A percentile compares a stretch with the other conserved stretches of the same genome.
These are phyloP conservation scores for Tolypocladium paradoxum DNA, from an alignment of 2,329 filamentous ascomycete genomes.

Conservation along the genomic window DNA sequence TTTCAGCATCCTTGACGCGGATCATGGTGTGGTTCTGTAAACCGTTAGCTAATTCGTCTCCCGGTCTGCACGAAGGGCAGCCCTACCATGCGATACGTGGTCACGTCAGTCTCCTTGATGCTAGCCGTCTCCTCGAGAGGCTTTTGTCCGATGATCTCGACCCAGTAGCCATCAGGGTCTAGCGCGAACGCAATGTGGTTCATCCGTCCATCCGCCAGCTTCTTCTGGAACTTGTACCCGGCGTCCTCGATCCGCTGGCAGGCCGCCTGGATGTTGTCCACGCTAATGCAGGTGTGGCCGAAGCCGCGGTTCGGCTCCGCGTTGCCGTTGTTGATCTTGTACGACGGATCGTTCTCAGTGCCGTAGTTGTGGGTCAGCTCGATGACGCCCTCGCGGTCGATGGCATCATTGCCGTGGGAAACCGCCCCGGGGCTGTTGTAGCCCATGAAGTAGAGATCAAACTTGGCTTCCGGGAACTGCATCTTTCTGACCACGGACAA, in stretches of 20 bases:
- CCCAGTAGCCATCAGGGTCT: slow-evolving; percentile 82
- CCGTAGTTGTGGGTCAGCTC: slow-evolving; percentile 82
- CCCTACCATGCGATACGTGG: slow-evolving; percentile 60
- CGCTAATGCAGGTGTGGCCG: slow-evolving; percentile 75
- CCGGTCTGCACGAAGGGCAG: not conserved
- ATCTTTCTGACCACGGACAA: slow-evolving; percentile 76
- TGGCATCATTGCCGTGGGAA: slow-evolving; percentile 60
- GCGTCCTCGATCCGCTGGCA: slow-evolving; percentile 84
- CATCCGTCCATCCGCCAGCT: slow-evolving; percentile 80
- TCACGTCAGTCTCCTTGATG: slow-evolving; percentile 59
- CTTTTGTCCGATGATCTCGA: slow-evolving; percentile 70
- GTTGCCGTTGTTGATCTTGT: slow-evolving; percentile 80
- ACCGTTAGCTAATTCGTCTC: not conserved
- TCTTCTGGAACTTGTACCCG: slow-evolving; percentile 93
- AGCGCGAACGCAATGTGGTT: slow-evolving; percentile 79
- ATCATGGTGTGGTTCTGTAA: slow-evolving; percentile 82
- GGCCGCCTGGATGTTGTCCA: slow-evolving; percentile 78
- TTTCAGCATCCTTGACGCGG: slow-evolving; percentile 72
- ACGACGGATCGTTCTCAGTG: slow-evolving; percentile 74
- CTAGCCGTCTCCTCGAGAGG: slow-evolving; percentile 60
- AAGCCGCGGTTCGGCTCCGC: slow-evolving; percentile 75
- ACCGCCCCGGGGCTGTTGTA: slow-evolving; percentile 69
- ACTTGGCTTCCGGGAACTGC: slow-evolving; percentile 76
- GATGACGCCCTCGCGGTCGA: slow-evolving; percentile 80
- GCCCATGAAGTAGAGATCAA: slow-evolving; percentile 90